Conservation (phyloP, 2,329 filamentous ascomycete species). For the Trichoderma lentiforme region DNA sequence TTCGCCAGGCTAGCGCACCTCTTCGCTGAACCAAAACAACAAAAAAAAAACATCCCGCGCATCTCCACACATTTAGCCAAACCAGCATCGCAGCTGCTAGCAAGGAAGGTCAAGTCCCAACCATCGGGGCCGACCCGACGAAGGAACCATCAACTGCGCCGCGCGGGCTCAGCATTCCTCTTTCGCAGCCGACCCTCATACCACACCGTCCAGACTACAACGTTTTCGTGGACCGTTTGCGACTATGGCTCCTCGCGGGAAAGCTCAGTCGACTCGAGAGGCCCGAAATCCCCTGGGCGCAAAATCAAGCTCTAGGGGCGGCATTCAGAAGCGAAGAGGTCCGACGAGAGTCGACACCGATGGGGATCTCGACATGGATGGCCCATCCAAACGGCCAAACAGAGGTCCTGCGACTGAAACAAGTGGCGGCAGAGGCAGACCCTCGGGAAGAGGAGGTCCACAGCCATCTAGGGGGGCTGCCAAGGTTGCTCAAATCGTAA, state of each 20-base stretch:
- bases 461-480: constrained; percentile 30
- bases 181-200: neutral
- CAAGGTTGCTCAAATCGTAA: constrained; percentile 42
- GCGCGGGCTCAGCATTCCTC: neutral
- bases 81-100: neutral
- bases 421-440: constrained; percentile 30
- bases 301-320: constrained; percentile 40
- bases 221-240: neutral
- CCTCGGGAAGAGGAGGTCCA: constrained; percentile 29
- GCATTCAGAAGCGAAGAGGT: constrained; percentile 45
- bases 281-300: constrained; percentile 30
- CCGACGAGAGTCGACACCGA: constrained; percentile 48
- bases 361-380: constrained; percentile 60
- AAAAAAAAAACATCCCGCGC: neutral
- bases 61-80: neutral
- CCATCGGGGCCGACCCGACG: neutral
- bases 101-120: neutral
- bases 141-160: neutral
- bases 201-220: neutral
- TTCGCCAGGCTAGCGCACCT: neutral
- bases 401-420: constrained; percentile 28
- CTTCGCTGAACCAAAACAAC: neutral
- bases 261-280: constrained; percentile 29
- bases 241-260: constrained; percentile 36
- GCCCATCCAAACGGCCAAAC: constrained; percentile 34